Evolutionary conservation across 176 grass and related monocot species (phyloP).

Genomic region (Stipa capillata): DNA sequence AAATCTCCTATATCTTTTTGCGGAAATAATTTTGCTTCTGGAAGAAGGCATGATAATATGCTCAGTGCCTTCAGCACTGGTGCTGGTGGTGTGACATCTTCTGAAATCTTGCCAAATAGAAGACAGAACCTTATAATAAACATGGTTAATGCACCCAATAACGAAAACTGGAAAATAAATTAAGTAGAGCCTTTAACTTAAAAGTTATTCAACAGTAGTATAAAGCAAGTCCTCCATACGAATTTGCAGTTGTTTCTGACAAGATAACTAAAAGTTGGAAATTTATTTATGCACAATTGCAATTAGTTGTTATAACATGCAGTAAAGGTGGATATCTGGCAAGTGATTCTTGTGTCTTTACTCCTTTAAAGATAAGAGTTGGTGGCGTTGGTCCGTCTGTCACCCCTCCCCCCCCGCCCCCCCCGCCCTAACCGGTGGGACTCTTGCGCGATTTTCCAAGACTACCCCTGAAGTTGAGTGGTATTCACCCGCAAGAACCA

Average conservation of each 20-base stretch:
- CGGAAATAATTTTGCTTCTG: slow-evolving; percentile 89
- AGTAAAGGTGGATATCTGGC: not conserved
- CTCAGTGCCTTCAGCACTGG: slow-evolving; percentile 67
- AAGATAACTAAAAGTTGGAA: not conserved
- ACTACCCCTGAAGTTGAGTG: too few relatives aligned
- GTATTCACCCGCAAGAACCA: too few relatives aligned
- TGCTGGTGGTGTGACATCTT: slow-evolving; percentile 85
- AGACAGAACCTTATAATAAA: slow-evolving; percentile 29
- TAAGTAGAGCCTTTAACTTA: not conserved
- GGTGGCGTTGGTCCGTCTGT: too few relatives aligned
- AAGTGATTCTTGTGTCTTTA: too few relatives aligned
- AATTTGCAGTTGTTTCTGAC: not conserved
- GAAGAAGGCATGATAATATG: slow-evolving; percentile 84
- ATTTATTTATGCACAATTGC: not conserved
- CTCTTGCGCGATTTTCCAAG: too few relatives aligned
- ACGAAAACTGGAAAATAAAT: not conserved
- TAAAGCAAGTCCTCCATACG: not conserved
- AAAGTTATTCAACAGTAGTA: not conserved
- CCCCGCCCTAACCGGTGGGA: too few relatives aligned
- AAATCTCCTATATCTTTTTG: slow-evolving; percentile 93
- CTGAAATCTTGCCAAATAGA: slow-evolving; percentile 86
- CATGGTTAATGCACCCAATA: slow-evolving; percentile 4
- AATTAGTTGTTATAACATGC: not conserved
- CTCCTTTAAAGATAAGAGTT: too few relatives aligned
- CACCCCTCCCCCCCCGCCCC: too few relatives aligned